A percentile compares a stretch with the other conserved stretches of the same genome.
Evolutionary conservation across 2,329 filamentous ascomycete genomes (phyloP).

Genomic region (Sphaerulina musiva): DNA sequence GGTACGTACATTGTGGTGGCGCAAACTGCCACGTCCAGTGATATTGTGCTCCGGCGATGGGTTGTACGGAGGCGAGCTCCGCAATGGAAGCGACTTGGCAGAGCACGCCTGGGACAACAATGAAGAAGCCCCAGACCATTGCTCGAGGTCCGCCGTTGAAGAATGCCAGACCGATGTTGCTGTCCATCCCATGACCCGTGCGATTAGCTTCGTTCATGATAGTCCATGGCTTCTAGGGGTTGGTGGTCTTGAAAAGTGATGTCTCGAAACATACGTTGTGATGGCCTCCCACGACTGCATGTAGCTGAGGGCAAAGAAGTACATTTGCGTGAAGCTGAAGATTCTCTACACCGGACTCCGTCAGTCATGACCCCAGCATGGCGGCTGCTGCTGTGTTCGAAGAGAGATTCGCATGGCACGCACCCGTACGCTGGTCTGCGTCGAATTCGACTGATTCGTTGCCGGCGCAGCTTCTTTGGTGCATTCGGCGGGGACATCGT

Average conservation of each 20-base stretch:
- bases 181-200: no score
- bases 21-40: constrained; percentile 26
- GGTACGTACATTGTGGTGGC: constrained; percentile 1
- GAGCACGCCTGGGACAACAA: constrained; percentile 23
- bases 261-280: background rate
- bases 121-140: constrained; percentile 24
- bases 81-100: constrained; percentile 23
- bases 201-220: no score
- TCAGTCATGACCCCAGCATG: no score
- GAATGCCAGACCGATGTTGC: constrained; percentile 22
- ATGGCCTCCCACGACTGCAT: background rate
- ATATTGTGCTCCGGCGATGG: constrained; percentile 28
- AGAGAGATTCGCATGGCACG: no score
- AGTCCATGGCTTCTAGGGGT: no score
- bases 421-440: no score
- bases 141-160: constrained; percentile 25
- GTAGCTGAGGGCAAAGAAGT: background rate
- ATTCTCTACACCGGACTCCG: background rate
- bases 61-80: constrained; percentile 25
- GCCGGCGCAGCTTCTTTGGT: no score
- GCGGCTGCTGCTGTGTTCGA: no score
- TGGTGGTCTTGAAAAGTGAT: no score
- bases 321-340: background rate
- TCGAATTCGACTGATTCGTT: no score
- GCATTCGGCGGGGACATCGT: no score